Conservation (phyloP, 2,329 filamentous ascomycete species). For the Lecanicillium sp. region DNA sequence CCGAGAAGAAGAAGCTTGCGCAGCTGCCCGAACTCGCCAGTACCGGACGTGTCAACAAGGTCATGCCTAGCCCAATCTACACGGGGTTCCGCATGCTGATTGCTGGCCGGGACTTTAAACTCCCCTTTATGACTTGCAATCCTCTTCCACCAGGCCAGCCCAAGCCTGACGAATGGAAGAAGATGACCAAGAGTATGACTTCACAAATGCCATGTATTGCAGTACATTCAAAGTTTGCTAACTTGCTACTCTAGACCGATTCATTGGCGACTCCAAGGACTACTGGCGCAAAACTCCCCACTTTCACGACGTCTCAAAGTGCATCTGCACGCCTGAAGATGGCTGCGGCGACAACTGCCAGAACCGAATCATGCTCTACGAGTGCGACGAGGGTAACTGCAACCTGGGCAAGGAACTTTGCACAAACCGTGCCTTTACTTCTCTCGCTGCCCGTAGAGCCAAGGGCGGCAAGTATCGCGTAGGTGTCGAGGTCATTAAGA, state of each 20-base stretch:
- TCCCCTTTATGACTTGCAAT: slow-evolving; percentile 85
- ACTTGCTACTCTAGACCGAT: slow-evolving; percentile 58
- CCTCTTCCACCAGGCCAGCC: slow-evolving; percentile 78
- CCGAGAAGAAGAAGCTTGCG: slow-evolving; percentile 43
- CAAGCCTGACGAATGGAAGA: slow-evolving; percentile 88
- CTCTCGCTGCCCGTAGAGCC: slow-evolving; percentile 65
- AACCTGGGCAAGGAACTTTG: slow-evolving; percentile 66
- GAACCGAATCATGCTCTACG: slow-evolving; percentile 94
- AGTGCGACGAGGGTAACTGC: slow-evolving; percentile 89
- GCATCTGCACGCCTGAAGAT: slow-evolving; percentile 67
- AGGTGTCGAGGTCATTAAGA: slow-evolving; percentile 93
- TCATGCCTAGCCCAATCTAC: slow-evolving; percentile 72
- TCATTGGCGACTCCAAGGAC: slow-evolving; percentile 73
- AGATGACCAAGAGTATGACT: slow-evolving; percentile 77
- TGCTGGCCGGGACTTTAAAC: slow-evolving; percentile 70
- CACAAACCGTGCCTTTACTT: slow-evolving; percentile 80
- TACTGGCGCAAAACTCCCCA: slow-evolving; percentile 75
- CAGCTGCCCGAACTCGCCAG: slow-evolving; percentile 37
- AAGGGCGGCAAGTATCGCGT: slow-evolving; percentile 80
- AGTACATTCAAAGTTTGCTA: slow-evolving; percentile 13
- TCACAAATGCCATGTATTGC: neutral
- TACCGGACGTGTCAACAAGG: slow-evolving; percentile 41
- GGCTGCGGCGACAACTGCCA: slow-evolving; percentile 87
- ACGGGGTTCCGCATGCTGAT: slow-evolving; percentile 63
- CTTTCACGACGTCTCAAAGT: slow-evolving; percentile 67